Base-by-base conservation (phyloP, 371 early-diverging fungal genomes). In the Syncephalastrum monosporum region DNA sequence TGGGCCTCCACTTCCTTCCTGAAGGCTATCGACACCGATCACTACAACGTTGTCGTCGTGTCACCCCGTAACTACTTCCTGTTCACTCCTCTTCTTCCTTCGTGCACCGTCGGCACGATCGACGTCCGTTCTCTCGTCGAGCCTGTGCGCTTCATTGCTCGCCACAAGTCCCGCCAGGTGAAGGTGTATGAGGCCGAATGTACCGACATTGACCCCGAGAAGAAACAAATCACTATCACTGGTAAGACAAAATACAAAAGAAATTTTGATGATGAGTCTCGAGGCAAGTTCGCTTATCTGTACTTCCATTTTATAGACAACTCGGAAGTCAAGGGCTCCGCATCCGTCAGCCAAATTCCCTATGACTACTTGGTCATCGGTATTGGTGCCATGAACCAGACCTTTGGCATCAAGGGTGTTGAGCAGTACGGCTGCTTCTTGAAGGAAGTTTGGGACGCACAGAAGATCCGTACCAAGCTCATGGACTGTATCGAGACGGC, bases 401-500 rank as follows among this genome's bases (percentile, higher is more conserved):
- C 95, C 4, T 95, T 94, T 73, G 92, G 92, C 41, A 93, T 94
- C 63, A 78, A 81, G 45, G 95, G 95, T 29, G 94, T 93, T n/a
- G 75, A 83, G 54, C 89, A 95, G 63, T 81, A 88, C 55, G 88
- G 91, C 10, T 91, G 90, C 62, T 95, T 93, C 83, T 75, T 94
- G 57, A 95, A 95, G 80, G 87, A 88, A 64, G 72, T 86, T 56
- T 87, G 88, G 86, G 96, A 97, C 70, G 97, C 96, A 6, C 84
- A 89, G 63, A 88, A 89, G 75, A 95, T 97, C 50, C 84, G 95
- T 29, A 84, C 87, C 21, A 82, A 86, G 41, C 70, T 97, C 48
- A 91, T 92, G 88, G 91, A 93, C 67, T 89, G 89, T 59, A 79
- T 96, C 59, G 97, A 97, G 71, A 87, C 91, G 8, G 96, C 96